Base-by-base conservation (phyloP, 148 eudicot species). In the Nyssa sinensis region DNA sequence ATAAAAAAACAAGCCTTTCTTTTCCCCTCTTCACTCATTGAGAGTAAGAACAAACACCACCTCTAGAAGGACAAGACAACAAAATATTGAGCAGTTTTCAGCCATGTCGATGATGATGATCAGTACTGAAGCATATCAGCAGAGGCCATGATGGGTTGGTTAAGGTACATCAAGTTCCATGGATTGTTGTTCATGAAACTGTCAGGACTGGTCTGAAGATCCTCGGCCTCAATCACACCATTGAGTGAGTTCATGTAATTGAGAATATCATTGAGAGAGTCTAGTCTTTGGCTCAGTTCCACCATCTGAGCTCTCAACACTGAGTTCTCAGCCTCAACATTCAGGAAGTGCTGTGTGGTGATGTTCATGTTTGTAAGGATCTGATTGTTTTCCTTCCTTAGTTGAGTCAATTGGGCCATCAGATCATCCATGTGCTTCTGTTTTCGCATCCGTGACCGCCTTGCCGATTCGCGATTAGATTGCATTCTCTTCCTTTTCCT, bases 401-500 rank as follows among this genome's bases (percentile, higher is more conserved):
- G 72, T 12, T 74, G 83, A 1, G 73, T 32, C 59, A 69, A 80
- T 63, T 88, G 83, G 5, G 76, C 81, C 79, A 66, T 84, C 25
- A 88, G 80, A 74, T 91, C 93, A 55, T 88, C 96, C 53, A 85
- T 10, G 55, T 87, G 96, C 72, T 88, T 84, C 83, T 91, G 93
- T 70, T 88, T 91, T 35, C 91, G 79, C 89, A 77, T 60, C 73
- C 96, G 69, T 12, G 96, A 91, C 71, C 96, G 75, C 73, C 89
- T 71, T 8, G 96, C 96, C 24, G 96, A 91, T 73, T 91, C 96
- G 10, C 96, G 73, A 72, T 91, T 91, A 62, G 96, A 91, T 37
- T 69, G 70, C 93, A 88, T 91, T 70, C 93, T 71, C 73, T 88
- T 91, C 32, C 93, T 68, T 61, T 91, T 91, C 74, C 90, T 85